Evolutionary conservation across 176 grass and related monocot species (phyloP), one percentile per base, ranked within the genome.

Genomic region (Paspalum vaginatum): DNA sequence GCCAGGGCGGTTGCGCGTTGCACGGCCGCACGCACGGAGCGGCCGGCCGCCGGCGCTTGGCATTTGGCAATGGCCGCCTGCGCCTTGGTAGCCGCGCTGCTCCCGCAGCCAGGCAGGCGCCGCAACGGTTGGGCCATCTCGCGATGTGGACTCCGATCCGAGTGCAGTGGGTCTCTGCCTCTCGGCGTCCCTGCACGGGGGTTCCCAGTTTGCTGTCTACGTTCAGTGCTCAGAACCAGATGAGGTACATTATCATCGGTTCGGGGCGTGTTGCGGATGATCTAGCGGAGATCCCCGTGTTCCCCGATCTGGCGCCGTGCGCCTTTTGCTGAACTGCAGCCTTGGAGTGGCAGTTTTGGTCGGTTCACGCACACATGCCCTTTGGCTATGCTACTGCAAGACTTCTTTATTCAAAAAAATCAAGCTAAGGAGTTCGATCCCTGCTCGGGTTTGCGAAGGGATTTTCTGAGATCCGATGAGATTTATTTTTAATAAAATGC

Each of bases 201-300:
- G 80, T 67, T 88, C 84, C 86, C 68, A 11, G 7, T 83, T 53
- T 38, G 65, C 43, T 84, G 59, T 83, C 80, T 9, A 83, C 4
- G 80, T 88, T 83, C 86, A 46, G 62, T 70, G 85, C 48, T 3
- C 32, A 32, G 32, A 32, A 32, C 45, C 60, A 26, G 39, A 59
- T 44, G 72, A n/a, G 2, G 32, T 3, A n/a, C n/a, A n/a, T n/a
- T n/a, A 32, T 32, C 40, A 18, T 59, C 12, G 26, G 85, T 43
- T 56, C 13, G 58, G 62, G 41, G 49, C 4, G 50, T 37, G 59
- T 27, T 26, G 56, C 50, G 40, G 52, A 10, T 26, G 68, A 83
- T 87, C 79, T 72, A 78, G 5, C 1, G 13, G 25, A 78, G 79
- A 88, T 88, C 32, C 58, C 70, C 48, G 40, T 72, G 21, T 4